Evolutionary conservation across 371 early-diverging fungal genomes (phyloP), one percentile per base, ranked within the genome.

Genomic region (Fennellomyces sp.): DNA sequence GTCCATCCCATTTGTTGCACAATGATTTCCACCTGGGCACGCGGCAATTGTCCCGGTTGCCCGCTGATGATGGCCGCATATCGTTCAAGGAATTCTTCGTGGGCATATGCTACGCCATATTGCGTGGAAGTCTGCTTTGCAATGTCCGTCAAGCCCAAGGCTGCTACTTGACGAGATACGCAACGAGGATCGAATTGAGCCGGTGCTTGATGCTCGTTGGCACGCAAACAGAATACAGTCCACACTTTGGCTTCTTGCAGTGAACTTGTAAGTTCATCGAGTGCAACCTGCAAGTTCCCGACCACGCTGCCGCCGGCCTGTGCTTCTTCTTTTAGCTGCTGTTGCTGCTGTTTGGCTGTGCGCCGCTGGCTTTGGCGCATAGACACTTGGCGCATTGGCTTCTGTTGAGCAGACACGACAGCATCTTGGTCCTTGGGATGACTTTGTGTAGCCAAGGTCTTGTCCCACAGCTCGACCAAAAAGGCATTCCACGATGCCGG

Each of bases 221-320:
- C 90, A 13, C 82, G 79, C 31, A 97, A 68, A 77, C 94, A 94
- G 63, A 89, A 78, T 27, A 96, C 75, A 57, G 88, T 86, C 97
- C 97, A 97, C 1, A 93, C 78, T 29, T 88, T 87, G 1, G 95
- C 91, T 59, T 91, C 92, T 54, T 87, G 85, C 30, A 97, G 72
- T 6, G 93, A 85, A 27, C 87, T 88, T 10, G 93, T 75, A 7
- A 97, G 75, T 61, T 93, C 93, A 48, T 88, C 84, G 42, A 95
- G 68, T 2, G 92, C 84, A 8, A 84, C 80, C 56, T 90, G 88
- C 63, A 93, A 3, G 71, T 63, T 2, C 59, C 64, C 7, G 30
- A 47, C n/a, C 61, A 58, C 12, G 61, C 23, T n/a, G 51, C 17
- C 25, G 36, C 25, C 33, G 17, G 31, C 59, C 11, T 29, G 56